These are phyloP conservation scores for Cystobasidium onofrii DNA, from an alignment of 768 basidiomycete species.

Conservation along the genomic window DNA sequence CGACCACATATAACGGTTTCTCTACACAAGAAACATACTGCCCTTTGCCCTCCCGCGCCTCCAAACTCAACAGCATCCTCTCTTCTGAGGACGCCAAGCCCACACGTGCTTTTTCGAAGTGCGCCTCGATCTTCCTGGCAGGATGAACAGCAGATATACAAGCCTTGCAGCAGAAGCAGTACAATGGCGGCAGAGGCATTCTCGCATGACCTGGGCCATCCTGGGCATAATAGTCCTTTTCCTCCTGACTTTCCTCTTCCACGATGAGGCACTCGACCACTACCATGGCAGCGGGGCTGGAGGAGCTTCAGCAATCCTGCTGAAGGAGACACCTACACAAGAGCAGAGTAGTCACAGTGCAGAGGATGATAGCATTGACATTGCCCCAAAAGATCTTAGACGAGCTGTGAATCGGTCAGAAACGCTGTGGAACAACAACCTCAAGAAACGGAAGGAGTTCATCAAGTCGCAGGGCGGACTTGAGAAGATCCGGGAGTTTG, in stretches of 20 bases:
- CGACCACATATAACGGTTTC: no score
- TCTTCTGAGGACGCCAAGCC: background rate
- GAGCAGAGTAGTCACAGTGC: background rate
- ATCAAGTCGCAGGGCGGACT: constrained; percentile 27
- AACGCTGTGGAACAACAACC: constrained; percentile 1
- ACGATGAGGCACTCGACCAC: background rate
- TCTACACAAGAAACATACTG: no score
- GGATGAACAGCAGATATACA: background rate
- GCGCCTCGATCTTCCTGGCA: background rate
- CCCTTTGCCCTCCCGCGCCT: no score
- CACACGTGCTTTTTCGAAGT: no score
- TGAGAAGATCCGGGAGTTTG: background rate
- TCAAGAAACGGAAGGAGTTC: background rate
- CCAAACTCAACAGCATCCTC: no score
- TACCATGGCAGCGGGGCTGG: background rate
- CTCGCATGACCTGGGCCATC: background rate
- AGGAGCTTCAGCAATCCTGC: background rate
- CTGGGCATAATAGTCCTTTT: background rate
- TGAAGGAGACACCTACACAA: background rate
- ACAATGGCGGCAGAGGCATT: background rate
- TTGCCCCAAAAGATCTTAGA: background rate
- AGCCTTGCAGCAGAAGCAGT: background rate
- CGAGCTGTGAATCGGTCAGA: constrained; percentile 1
- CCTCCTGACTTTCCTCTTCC: background rate
- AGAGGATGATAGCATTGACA: background rate